phyloP scores from a whole-genome alignment of 805 yeast species.

The Vanderwaltozyma tropicalis region DNA sequence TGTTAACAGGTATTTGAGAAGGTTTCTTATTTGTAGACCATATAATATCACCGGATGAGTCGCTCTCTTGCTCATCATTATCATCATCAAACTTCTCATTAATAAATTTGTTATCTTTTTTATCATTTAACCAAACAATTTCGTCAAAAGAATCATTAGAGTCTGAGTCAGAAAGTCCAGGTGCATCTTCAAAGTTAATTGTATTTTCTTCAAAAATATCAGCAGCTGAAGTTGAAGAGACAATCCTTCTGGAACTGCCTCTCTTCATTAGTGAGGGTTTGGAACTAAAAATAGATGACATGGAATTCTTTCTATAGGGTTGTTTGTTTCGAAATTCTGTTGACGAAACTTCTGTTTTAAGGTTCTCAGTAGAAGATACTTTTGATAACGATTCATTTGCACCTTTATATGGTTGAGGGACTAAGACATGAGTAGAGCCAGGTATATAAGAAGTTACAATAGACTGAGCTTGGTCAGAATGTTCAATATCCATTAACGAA shows the following conservation, averaged over 20 bases:
- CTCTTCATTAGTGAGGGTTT: slow-evolving; percentile 23
- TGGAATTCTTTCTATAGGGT: slow-evolving; percentile 7
- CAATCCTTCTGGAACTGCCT: slow-evolving; percentile 25
- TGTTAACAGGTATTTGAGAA: not conserved
- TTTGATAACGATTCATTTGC: slow-evolving; percentile 9
- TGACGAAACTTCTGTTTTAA: not conserved
- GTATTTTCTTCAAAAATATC: slow-evolving; percentile 62
- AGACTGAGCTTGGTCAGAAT: slow-evolving; percentile 5
- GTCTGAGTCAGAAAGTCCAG: slow-evolving; percentile 42
- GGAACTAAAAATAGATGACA: slow-evolving; percentile 11
- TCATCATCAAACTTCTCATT: not conserved
- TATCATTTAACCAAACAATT: slow-evolving; percentile 2
- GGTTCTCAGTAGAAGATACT: not conserved
- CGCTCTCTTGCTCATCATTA: slow-evolving; percentile 10
- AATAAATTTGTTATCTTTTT: not conserved
- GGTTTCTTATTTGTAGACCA: slow-evolving; percentile 5
- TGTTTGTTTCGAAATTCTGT: too few relatives aligned
- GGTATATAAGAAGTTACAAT: slow-evolving; percentile 33
- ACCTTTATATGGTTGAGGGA: slow-evolving; percentile 35
- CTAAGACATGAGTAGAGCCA: slow-evolving; percentile 33
- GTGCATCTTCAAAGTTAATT: slow-evolving; percentile 67
- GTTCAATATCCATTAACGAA: not conserved
- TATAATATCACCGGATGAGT: slow-evolving; percentile 14
- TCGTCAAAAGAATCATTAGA: slow-evolving; percentile 15
- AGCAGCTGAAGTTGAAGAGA: slow-evolving; percentile 29